phyloP scores from a whole-genome alignment of 2,329 filamentous ascomycete genomes.

The Pseudogymnoascus sp. region DNA sequence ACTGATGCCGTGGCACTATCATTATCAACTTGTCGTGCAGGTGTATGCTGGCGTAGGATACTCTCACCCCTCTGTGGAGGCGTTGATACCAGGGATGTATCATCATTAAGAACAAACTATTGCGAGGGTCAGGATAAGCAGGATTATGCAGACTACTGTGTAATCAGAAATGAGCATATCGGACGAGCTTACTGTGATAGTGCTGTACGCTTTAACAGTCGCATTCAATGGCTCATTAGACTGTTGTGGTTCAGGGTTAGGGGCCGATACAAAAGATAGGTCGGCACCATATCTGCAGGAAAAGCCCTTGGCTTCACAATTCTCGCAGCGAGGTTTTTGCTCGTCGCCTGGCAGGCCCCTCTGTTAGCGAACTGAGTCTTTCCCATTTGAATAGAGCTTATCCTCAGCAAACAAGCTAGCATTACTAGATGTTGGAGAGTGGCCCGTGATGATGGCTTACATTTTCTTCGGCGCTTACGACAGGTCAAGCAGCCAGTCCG shows the following conservation, averaged over 20 bases:
- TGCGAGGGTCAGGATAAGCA: not conserved
- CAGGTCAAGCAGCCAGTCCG: constrained; percentile 15
- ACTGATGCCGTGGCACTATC: not conserved
- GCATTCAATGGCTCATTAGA: not conserved
- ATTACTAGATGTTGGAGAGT: not conserved
- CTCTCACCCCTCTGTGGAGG: not conserved
- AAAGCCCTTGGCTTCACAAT: constrained; percentile 11
- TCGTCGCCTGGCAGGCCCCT: constrained; percentile 7
- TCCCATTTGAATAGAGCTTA: not conserved
- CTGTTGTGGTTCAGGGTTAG: not conserved
- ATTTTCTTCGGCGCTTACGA: constrained; percentile 15
- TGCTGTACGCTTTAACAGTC: not conserved
- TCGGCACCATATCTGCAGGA: constrained; percentile 9
- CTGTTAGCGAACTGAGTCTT: not conserved
- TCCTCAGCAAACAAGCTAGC: not conserved
- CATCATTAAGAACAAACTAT: not conserved
- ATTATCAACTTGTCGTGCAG: not conserved
- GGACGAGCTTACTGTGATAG: not conserved
- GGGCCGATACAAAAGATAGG: not conserved
- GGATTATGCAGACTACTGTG: not conserved
- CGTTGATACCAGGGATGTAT: not conserved
- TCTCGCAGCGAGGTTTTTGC: constrained; percentile 11
- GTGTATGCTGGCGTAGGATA: not conserved
- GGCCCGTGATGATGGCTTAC: constrained; percentile 6
- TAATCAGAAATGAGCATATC: not conserved